phyloP scores from a whole-genome alignment of 306 rosid species.

The Trifolium dubium region DNA sequence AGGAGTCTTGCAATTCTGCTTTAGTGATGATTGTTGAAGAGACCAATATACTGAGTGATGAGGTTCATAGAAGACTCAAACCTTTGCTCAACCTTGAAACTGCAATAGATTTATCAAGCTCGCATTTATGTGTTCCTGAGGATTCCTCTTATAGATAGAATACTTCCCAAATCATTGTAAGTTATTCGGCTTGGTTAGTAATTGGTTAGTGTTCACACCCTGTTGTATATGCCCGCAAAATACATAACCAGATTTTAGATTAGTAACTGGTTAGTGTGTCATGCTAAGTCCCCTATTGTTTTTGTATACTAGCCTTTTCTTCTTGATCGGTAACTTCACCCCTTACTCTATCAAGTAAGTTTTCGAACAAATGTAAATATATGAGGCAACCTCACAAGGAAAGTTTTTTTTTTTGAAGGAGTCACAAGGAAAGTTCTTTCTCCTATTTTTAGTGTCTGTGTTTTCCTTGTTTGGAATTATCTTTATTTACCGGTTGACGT shows the following conservation, averaged over 20 bases:
- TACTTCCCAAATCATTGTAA: constrained; percentile 49
- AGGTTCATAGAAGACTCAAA: constrained; percentile 79
- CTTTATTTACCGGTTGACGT: background rate
- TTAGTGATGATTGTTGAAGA: constrained; percentile 72
- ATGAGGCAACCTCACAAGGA: constrained; percentile 47
- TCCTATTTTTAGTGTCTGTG: background rate
- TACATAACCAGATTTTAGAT: constrained; percentile 52
- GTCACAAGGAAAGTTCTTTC: constrained; percentile 37
- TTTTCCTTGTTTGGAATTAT: constrained; percentile 20
- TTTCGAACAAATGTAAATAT: constrained; percentile 57
- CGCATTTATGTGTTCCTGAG: constrained; percentile 37
- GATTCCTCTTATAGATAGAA: constrained; percentile 48
- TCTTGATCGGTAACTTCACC: constrained; percentile 40
- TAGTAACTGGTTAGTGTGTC: constrained; percentile 46
- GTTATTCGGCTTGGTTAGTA: constrained; percentile 41
- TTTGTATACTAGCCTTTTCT: constrained; percentile 58
- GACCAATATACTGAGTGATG: constrained; percentile 55
- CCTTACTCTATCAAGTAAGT: constrained; percentile 38
- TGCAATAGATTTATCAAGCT: constrained; percentile 47
- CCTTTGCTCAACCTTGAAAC: constrained; percentile 70
- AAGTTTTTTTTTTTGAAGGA: constrained; percentile 15
- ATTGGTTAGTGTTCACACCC: constrained; percentile 52
- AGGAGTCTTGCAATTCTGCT: constrained; percentile 79
- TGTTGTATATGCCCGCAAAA: constrained; percentile 57
- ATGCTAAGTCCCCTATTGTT: constrained; percentile 54